Evolutionary conservation across 306 rosid genomes (phyloP).

Genomic region (Quercus agrifolia): DNA sequence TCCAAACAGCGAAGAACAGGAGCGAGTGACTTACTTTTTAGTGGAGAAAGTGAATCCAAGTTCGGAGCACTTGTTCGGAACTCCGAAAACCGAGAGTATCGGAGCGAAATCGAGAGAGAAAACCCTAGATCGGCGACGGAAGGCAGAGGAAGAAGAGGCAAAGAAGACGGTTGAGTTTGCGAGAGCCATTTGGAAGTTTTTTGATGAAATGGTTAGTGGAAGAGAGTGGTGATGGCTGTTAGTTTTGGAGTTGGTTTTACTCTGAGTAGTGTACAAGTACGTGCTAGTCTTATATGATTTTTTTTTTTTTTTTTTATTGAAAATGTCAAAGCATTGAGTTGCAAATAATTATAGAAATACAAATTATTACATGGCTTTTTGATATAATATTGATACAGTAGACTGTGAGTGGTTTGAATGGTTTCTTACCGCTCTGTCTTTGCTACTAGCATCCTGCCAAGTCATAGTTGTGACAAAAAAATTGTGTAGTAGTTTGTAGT

Average conservation of each 20-base stretch:
- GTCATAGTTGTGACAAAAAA: no score
- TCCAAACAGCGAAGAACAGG: neutral
- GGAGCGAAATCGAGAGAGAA: conserved; percentile 37
- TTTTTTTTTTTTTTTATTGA: neutral
- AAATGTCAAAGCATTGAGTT: no score
- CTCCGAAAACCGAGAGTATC: conserved; percentile 15
- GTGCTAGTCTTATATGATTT: neutral
- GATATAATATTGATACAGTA: accelerated
- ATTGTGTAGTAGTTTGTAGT: no score
- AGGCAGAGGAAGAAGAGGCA: conserved; percentile 31
- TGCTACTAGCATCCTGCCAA: accelerated
- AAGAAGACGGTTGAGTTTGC: conserved; percentile 36
- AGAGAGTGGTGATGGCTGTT: no score
- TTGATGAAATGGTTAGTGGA: no score
- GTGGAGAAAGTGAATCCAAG: conserved; percentile 10
- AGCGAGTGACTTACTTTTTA: conserved; percentile 29
- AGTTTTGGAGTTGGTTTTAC: no score
- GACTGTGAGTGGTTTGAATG: accelerated
- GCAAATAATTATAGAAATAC: no score
- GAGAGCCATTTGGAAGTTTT: conserved; percentile 44
- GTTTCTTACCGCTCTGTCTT: accelerated
- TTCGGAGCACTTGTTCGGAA: neutral
- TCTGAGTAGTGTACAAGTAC: no score
- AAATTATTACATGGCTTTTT: accelerated
- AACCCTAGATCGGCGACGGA: conserved; percentile 19